Conservation (phyloP, 1,284 basidiomycete species). For the Heterobasidion occidentale region DNA sequence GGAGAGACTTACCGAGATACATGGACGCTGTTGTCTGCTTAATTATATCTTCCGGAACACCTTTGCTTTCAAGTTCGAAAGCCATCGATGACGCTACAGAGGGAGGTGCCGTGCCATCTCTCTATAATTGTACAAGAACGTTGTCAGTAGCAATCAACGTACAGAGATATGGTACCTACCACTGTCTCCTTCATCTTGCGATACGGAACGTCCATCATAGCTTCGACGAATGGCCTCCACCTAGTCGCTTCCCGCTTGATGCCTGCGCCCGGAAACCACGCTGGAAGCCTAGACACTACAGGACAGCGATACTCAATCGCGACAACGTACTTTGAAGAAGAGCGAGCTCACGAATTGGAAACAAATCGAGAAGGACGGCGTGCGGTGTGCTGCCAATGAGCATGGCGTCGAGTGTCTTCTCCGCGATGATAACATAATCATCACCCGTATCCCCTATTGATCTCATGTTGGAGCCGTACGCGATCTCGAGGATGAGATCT, state of each 20-base stretch:
- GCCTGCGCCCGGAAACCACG: constrained; percentile 37
- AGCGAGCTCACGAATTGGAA: constrained; percentile 18
- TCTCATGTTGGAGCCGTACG: constrained; percentile 20
- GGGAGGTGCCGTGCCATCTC: background rate
- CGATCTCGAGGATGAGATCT: constrained; percentile 18
- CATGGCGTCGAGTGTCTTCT: constrained; percentile 17
- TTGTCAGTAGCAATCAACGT: background rate
- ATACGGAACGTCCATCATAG: no score
- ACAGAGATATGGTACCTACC: constrained; percentile 15
- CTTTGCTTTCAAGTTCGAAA: constrained; percentile 2
- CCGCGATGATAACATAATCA: constrained; percentile 18
- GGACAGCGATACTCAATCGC: background rate
- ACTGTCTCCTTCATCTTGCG: constrained; percentile 24
- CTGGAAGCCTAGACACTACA: constrained; percentile 31
- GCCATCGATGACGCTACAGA: constrained; percentile 3
- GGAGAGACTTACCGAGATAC: constrained; percentile 4
- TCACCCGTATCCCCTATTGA: constrained; percentile 16
- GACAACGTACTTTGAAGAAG: background rate
- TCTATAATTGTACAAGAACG: background rate
- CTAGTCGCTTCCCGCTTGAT: constrained; percentile 22
- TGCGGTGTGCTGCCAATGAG: constrained; percentile 17
- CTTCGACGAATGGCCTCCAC: no score
- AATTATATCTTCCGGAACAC: constrained; percentile 1
- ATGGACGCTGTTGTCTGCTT: constrained; percentile 5
- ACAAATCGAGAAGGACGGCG: constrained; percentile 18